phyloP scores from a whole-genome alignment of 805 yeast species.

The Ogataea henricii region DNA sequence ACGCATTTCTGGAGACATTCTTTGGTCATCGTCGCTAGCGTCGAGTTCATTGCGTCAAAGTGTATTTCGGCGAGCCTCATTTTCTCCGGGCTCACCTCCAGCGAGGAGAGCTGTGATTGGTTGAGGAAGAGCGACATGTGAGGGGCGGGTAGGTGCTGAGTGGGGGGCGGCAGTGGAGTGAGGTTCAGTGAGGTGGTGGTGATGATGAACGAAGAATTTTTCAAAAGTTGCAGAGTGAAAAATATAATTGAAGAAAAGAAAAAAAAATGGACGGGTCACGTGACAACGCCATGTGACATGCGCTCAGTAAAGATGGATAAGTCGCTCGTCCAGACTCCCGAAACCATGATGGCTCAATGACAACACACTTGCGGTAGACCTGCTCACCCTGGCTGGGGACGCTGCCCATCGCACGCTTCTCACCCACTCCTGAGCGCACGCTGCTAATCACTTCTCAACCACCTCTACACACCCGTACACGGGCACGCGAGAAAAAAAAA shows the following conservation, averaged over 20 bases:
- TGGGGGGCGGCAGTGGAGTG: no score
- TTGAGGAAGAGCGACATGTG: conserved; percentile 68
- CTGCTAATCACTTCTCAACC: no score
- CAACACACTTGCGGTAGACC: no score
- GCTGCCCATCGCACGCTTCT: no score
- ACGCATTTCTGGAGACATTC: conserved; percentile 79
- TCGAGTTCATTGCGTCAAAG: conserved; percentile 60
- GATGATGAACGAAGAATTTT: background rate
- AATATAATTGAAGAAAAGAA: background rate
- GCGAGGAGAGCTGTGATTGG: conserved; percentile 40
- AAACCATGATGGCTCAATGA: no score
- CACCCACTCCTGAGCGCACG: no score
- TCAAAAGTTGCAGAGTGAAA: background rate
- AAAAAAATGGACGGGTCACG: background rate
- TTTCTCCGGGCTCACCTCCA: conserved; percentile 60
- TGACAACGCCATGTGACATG: background rate
- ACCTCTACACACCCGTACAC: no score
- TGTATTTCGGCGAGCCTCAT: conserved; percentile 67
- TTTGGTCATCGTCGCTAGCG: conserved; percentile 50
- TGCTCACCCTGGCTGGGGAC: no score
- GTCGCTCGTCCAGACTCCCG: no score
- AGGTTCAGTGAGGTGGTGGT: no score
- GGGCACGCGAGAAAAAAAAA: no score
- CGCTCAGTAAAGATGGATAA: no score
- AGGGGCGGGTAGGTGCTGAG: background rate